Conservation (phyloP, 495 filamentous ascomycete species). For the Talaromyces borbonicus region DNA sequence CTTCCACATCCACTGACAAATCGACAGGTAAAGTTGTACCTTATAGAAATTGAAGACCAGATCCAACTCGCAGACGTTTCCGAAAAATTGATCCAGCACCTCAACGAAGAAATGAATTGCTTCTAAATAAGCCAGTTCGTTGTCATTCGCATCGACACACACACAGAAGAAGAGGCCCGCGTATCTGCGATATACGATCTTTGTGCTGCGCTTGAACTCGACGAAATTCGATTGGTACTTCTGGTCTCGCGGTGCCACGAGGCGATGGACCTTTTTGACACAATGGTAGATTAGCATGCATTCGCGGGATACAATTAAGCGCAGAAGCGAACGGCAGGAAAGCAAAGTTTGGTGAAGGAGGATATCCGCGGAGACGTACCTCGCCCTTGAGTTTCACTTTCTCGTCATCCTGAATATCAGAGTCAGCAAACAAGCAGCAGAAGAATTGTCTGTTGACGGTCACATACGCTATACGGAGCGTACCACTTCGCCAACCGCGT, state of each 20-base stretch:
- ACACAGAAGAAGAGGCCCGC: slow-evolving; percentile 98
- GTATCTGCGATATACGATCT: slow-evolving; percentile 94
- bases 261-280: slow-evolving; percentile 93
- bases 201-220: slow-evolving; percentile 70
- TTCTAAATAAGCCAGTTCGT: slow-evolving; percentile 93
- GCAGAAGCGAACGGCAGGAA: no score
- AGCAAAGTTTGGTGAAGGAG: slow-evolving; percentile 1
- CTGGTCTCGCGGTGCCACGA: slow-evolving; percentile 93
- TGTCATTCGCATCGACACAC: slow-evolving; percentile 97
- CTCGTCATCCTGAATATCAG: slow-evolving; percentile 82
- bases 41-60: slow-evolving; percentile 98
- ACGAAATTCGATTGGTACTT: slow-evolving; percentile 99
- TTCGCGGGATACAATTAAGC: no score
- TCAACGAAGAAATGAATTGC: slow-evolving; percentile 99
- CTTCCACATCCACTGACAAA: background rate
- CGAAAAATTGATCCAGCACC: slow-evolving; percentile 95
- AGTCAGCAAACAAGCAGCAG: no score
- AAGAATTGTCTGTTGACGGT: background rate
- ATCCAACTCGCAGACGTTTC: slow-evolving; percentile 98
- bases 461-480: slow-evolving; percentile 74
- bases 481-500: slow-evolving; percentile 99
- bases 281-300: no score
- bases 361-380: slow-evolving; percentile 24
- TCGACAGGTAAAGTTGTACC: slow-evolving; percentile 29
- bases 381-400: slow-evolving; percentile 95